These are phyloP conservation scores for Gracilaria gracilis DNA, from an alignment of 23 red algal genomes.

Conservation along the genomic window DNA sequence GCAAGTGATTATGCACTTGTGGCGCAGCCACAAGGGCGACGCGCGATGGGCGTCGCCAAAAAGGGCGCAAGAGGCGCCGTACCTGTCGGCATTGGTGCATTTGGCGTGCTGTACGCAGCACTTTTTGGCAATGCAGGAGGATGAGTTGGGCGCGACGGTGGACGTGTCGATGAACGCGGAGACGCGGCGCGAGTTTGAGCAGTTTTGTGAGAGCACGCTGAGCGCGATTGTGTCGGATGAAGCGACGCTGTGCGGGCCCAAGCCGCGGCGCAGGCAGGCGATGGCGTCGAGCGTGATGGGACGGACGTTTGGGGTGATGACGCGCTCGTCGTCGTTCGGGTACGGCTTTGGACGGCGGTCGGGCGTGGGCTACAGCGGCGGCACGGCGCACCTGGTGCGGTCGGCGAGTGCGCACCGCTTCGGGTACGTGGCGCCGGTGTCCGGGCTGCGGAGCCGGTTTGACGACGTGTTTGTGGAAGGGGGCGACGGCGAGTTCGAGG, in stretches of 20 bases:
- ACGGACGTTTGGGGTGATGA: neutral
- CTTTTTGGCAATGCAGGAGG: constrained; percentile 31
- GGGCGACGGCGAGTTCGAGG: constrained; percentile 1
- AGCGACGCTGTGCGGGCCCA: constrained; percentile 21
- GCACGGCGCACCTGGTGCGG: constrained; percentile 39
- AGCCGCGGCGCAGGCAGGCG: constrained; percentile 13
- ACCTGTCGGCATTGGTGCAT: constrained; percentile 43
- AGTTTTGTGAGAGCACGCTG: constrained; percentile 9
- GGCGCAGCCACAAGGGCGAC: constrained; percentile 1
- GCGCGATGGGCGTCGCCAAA: constrained; percentile 18
- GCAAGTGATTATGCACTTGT: constrained; percentile 16
- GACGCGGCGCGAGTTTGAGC: neutral
- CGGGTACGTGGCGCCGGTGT: constrained; percentile 36
- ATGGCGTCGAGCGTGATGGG: neutral
- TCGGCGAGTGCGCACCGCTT: constrained; percentile 50
- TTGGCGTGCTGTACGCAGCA: constrained; percentile 59
- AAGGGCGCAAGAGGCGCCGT: constrained; percentile 1
- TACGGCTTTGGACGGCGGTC: constrained; percentile 9
- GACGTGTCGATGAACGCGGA: neutral
- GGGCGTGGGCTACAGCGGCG: neutral
- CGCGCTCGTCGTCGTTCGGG: neutral
- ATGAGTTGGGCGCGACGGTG: neutral
- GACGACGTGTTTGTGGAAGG: constrained; percentile 65
- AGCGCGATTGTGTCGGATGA: constrained; percentile 13
- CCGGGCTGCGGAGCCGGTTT: neutral